Percentiles rank a stretch among this genome's conserved stretches.
Conservation (phyloP, 73 alveolate species). For the Paramecium biaurelia region DNA sequence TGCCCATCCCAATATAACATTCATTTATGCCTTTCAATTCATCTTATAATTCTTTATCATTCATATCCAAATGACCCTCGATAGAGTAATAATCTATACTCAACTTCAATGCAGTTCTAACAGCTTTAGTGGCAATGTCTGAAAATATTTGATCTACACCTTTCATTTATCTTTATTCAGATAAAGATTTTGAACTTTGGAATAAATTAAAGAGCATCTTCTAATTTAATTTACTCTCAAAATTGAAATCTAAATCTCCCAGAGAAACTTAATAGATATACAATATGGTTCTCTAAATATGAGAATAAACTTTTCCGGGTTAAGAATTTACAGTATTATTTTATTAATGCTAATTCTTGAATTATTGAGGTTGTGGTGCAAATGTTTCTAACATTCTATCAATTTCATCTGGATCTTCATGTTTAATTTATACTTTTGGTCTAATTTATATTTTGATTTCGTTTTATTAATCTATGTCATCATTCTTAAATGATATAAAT, state of each 20-base stretch:
- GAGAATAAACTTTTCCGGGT: not conserved
- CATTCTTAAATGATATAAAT: not conserved
- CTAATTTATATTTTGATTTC: not conserved
- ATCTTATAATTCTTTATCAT: not conserved
- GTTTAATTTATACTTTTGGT: not conserved
- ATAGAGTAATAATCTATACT: not conserved
- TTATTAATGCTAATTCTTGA: not conserved
- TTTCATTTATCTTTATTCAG: not conserved
- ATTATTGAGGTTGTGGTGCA: not conserved
- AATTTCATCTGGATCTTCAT: slow-evolving; percentile 19
- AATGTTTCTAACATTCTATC: not conserved
- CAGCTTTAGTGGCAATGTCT: not conserved
- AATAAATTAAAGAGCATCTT: not conserved
- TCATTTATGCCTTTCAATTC: not conserved
- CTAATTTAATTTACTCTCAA: not conserved
- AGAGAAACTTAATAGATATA: not conserved
- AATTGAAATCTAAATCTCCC: slow-evolving; percentile 7
- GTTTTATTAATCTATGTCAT: not conserved
- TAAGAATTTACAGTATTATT: not conserved
- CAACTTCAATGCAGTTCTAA: not conserved
- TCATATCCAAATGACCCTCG: not conserved
- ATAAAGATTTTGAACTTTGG: not conserved
- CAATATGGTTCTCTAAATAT: not conserved
- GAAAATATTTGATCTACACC: not conserved
- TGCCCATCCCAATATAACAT: slow-evolving; percentile 55